Percentiles rank a stretch among this genome's conserved stretches.
Conservation (phyloP, 192 early-diverging fungal species). For the Entrophospora sp. region DNA sequence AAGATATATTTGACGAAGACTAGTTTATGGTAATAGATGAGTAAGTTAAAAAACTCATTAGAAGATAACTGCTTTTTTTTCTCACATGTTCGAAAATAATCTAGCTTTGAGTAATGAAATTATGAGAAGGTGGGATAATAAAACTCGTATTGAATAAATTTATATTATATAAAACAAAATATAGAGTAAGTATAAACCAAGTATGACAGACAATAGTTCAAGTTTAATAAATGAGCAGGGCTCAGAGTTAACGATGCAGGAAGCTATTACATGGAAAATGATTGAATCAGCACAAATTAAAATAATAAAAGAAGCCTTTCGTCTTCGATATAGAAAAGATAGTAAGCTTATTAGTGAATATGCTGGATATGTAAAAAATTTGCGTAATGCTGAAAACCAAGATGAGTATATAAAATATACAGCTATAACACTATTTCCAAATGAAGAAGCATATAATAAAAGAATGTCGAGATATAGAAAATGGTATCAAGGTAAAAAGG, state of each 20-base stretch:
- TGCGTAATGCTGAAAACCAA: too few relatives aligned
- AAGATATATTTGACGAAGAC: conserved; percentile 1
- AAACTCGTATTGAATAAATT: neutral
- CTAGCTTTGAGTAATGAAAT: conserved; percentile 10
- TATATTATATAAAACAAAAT: neutral
- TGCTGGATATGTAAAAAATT: neutral
- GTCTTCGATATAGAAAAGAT: too few relatives aligned
- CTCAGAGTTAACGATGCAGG: neutral
- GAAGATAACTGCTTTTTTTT: conserved; percentile 7
- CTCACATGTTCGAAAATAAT: conserved; percentile 9
- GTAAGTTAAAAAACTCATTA: conserved; percentile 3
- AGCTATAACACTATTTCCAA: neutral
- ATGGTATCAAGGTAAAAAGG: neutral
- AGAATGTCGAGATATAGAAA: neutral
- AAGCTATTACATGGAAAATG: too few relatives aligned
- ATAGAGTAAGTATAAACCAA: neutral
- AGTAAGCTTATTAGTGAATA: neutral
- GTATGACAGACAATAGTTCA: neutral
- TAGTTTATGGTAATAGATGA: conserved; percentile 6
- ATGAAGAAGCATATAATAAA: neutral
- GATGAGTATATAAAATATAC: too few relatives aligned
- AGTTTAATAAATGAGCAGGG: neutral
- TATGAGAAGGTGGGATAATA: neutral
- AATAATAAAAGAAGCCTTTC: neutral
- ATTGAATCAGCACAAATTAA: neutral